Conservation (phyloP, 768 basidiomycete species). For the Porpolomopsis calyptriformis region DNA sequence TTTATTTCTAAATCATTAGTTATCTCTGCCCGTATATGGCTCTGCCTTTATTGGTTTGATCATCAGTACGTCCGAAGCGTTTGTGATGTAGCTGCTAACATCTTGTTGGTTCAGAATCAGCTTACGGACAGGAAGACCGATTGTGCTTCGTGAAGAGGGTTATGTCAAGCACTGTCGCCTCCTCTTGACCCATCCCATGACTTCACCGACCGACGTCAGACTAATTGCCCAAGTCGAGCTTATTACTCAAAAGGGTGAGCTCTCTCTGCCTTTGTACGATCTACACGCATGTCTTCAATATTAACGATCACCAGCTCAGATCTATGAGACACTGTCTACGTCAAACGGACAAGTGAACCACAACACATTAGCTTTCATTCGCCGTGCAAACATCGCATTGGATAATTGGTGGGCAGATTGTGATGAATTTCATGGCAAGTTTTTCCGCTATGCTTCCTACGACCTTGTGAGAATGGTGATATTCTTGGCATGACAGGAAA, state of each 20-base stretch:
- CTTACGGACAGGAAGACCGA: slow-evolving; percentile 82
- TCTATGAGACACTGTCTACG: slow-evolving; percentile 81
- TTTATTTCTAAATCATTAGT: slow-evolving; percentile 33
- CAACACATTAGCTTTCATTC: slow-evolving; percentile 76
- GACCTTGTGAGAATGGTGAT: background rate
- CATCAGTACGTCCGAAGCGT: slow-evolving; percentile 57
- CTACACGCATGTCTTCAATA: slow-evolving; percentile 1
- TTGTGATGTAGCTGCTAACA: slow-evolving; percentile 6
- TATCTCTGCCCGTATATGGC: slow-evolving; percentile 87
- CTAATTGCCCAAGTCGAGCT: slow-evolving; percentile 82
- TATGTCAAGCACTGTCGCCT: slow-evolving; percentile 79
- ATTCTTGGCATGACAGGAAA: slow-evolving; percentile 39
- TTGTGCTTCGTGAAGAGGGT: slow-evolving; percentile 80
- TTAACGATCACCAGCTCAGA: slow-evolving; percentile 53
- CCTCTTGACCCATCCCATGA: slow-evolving; percentile 76
- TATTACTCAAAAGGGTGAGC: slow-evolving; percentile 80
- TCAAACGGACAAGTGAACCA: slow-evolving; percentile 80
- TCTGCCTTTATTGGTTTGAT: slow-evolving; percentile 94
- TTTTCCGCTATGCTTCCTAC: background rate
- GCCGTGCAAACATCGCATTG: slow-evolving; percentile 74
- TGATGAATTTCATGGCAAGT: slow-evolving; percentile 70
- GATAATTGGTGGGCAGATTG: slow-evolving; percentile 90
- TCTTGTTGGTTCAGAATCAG: slow-evolving; percentile 52
- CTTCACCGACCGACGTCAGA: slow-evolving; percentile 80
- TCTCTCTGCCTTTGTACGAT: background rate